Base-by-base conservation (phyloP, 306 rosid genomes). In the Calophaca sinica region DNA sequence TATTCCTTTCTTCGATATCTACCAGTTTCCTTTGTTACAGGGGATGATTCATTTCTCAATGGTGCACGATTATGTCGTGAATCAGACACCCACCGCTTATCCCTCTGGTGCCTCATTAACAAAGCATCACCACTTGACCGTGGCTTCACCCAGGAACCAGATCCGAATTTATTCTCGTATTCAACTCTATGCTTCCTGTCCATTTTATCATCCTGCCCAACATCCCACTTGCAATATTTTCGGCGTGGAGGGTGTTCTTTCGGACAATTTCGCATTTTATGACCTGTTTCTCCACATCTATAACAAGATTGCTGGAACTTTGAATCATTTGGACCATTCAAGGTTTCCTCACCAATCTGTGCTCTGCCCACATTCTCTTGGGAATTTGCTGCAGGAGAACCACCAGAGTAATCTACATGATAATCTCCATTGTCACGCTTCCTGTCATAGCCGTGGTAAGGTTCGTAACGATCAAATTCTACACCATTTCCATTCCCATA, bases 271-370 rank as follows among this genome's bases (percentile, higher is more conserved):
- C 81, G 89, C 81, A 61, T 85, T 79, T 73, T 87, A 76, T 89
- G 93, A 74, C 89, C 87, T 31, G 74, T 9, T 46, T 63, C 88
- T 39, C 93, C 93, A 81, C 93, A 87, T 66, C 69, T 71, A 63
- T 59, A 87, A 76, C 89, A 89, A 44, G 75, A 54, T 41, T 26
- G 80, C 49, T 4, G 71, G 26, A 68, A 62, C 13, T 64, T 83
- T n/a, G 77, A 57, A 62, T 53, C 70, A 66, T 53, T 65, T 38
- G n/a, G 66, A 53, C 29, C 75, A 62, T 77, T 79, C 60, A 77
- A 50, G 65, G 70, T 60, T 54, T 65, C 70, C 63, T 75, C 78
- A 11, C 73, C 70, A 62, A 42, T 54, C 35, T 14, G 77, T 9
- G 45, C 75, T 77, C 79, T 63, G 48, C 61, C 62, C 7, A 33